Base-by-base conservation (phyloP, 495 filamentous ascomycete genomes). In the Neurospora sp. region DNA sequence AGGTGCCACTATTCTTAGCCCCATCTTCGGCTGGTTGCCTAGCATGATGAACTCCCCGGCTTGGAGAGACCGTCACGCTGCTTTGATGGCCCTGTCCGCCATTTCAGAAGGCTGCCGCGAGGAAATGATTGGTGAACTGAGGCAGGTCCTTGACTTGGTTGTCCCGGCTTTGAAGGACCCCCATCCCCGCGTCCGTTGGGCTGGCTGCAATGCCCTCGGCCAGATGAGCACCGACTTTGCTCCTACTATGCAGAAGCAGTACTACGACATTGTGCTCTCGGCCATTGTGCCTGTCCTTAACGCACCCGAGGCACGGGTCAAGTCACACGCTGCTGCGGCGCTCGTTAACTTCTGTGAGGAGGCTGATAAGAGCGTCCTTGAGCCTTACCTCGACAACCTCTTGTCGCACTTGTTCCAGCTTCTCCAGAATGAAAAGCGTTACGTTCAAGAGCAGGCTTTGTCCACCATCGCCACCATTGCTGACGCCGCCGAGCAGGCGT, bases 211-310 rank as follows among this genome's bases (percentile, higher is more conserved):
- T 80, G 96, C 96, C n/a, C 85, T 99, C 35, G 96, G 96, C 16
- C 96, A 99, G 81, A 99, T 99, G 96, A 98, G 96, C 82, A 99
- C 96, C 11, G 96, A 99, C 81, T 99, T 99, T 80, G 96, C 96
- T 39, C 95, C 94, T 2, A 97, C 92, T 14, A 98, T 99, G 96
- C 96, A 99, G 81, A 91, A 94, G 77, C 95, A 97, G 77, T 97
- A 95, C 82, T 94, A 96, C 78, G 87, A 90, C 66, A 85, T 90
- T 46, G 93, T 98, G 2, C 85, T 99, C 69, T 91, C 89, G 71
- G 93, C 93, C 75, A 97, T 99, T 69, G 94, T 98, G 72, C 94
- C 94, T 5, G 96, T 98, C 1, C 88, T 99, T 16, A 88, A 94
- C 76, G 94, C 94, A 1, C 87, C 92, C 4, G 95, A 98, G 81